phyloP scores from a whole-genome alignment of 257 asterid genomes.

The Fraxinus anomala region DNA sequence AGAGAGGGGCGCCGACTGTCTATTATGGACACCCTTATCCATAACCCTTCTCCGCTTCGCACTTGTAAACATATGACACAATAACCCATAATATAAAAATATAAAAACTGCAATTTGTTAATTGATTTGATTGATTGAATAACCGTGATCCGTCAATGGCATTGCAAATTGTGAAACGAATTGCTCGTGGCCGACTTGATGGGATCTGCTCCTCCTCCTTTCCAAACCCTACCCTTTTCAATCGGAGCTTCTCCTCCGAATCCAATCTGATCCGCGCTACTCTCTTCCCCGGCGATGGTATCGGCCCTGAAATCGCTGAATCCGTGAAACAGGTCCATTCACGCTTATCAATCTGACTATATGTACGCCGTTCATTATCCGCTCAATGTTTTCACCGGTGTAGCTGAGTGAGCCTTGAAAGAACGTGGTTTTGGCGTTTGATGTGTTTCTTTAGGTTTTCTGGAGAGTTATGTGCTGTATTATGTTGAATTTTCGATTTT shows the following conservation, averaged over 20 bases:
- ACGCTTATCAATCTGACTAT: background rate
- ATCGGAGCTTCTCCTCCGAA: constrained; percentile 48
- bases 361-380: background rate
- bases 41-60: background rate
- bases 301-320: constrained; percentile 90
- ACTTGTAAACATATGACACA: too few species aligned
- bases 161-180: constrained; percentile 56
- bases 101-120: background rate
- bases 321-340: constrained; percentile 66
- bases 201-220: constrained; percentile 32
- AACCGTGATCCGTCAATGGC: constrained; percentile 47
- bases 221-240: constrained; percentile 33
- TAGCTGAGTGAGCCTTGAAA: background rate
- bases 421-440: background rate
- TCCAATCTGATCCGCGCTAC: constrained; percentile 84
- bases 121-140: constrained; percentile 14
- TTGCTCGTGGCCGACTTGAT: constrained; percentile 48
- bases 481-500: background rate
- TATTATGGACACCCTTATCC: too few species aligned
- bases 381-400: background rate
- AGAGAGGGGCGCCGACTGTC: too few species aligned
- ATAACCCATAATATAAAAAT: too few species aligned
- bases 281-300: constrained; percentile 94
- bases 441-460: background rate
- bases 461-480: background rate